phyloP scores from a whole-genome alignment of 2,329 filamentous ascomycete species.

The Leptoxyphium fumago region DNA sequence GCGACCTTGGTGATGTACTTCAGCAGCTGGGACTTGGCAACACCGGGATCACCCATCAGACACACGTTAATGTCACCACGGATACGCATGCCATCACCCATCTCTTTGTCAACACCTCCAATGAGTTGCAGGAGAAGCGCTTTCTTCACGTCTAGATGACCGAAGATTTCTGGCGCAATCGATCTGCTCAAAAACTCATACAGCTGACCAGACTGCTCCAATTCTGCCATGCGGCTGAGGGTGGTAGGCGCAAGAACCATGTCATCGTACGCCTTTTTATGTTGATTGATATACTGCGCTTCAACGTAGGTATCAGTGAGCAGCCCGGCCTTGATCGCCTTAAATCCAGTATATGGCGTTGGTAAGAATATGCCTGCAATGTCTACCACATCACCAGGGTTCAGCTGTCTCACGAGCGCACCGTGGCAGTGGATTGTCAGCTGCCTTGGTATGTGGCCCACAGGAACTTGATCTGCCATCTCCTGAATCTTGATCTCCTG shows the following conservation, averaged over 20 bases:
- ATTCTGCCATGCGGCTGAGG: constrained; percentile 70
- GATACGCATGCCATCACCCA: constrained; percentile 97
- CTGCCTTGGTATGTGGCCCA: constrained; percentile 89
- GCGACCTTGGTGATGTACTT: constrained; percentile 99
- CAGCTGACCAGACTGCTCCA: constrained; percentile 73
- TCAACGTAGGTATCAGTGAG: constrained; percentile 94
- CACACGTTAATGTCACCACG: constrained; percentile 98
- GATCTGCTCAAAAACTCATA: constrained; percentile 94
- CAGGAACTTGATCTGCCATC: constrained; percentile 96
- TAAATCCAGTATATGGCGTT: constrained; percentile 96
- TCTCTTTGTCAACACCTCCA: constrained; percentile 88
- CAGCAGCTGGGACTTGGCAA: constrained; percentile 93
- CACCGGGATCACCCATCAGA: constrained; percentile 98
- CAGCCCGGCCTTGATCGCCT: constrained; percentile 90
- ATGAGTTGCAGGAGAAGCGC: constrained; percentile 89
- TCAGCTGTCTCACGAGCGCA: constrained; percentile 70
- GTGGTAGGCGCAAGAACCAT: constrained; percentile 71
- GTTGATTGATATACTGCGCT: constrained; percentile 82
- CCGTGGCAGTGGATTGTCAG: constrained; percentile 84
- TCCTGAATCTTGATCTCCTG: constrained; percentile 98
- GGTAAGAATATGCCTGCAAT: constrained; percentile 91
- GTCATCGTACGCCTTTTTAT: constrained; percentile 96
- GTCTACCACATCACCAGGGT: constrained; percentile 87
- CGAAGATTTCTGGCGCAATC: constrained; percentile 94
- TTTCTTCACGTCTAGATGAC: constrained; percentile 95